Conservation (phyloP, 2,329 filamentous ascomycete species). For the Cladophialophora exuberans region DNA sequence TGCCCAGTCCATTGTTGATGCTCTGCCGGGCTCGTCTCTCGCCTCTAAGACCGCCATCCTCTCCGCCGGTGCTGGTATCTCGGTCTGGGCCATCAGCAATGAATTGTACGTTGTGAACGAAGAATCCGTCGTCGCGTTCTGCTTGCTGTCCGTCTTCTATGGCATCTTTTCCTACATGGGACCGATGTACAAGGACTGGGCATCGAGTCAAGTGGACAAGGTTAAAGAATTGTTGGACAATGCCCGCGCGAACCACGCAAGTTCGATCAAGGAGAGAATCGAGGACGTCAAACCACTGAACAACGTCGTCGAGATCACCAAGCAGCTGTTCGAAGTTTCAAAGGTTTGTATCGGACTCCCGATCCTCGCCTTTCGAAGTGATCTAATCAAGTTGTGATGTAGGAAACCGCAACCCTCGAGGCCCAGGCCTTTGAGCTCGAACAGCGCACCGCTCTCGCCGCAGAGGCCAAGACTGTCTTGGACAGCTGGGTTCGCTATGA, state of each 20-base stretch:
- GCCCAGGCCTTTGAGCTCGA: slow-evolving; percentile 95
- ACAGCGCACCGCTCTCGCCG: slow-evolving; percentile 88
- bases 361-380: neutral
- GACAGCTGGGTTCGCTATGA: slow-evolving; percentile 99
- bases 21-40: slow-evolving; percentile 87
- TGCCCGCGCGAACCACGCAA: slow-evolving; percentile 90
- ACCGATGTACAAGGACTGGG: slow-evolving; percentile 90
- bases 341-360: slow-evolving; percentile 65
- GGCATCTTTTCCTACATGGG: slow-evolving; percentile 92
- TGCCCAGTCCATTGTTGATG: slow-evolving; percentile 92
- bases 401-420: slow-evolving; percentile 98
- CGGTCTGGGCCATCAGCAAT: slow-evolving; percentile 95
- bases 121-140: slow-evolving; percentile 93
- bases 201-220: slow-evolving; percentile 83
- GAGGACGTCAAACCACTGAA: slow-evolving; percentile 92
- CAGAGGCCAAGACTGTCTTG: slow-evolving; percentile 91
- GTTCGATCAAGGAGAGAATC: slow-evolving; percentile 93
- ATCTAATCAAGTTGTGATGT: slow-evolving; percentile 10
- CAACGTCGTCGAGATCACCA: slow-evolving; percentile 93
- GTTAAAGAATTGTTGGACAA: slow-evolving; percentile 94
- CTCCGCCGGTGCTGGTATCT: slow-evolving; percentile 86
- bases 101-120: slow-evolving; percentile 99
- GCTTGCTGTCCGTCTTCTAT: slow-evolving; percentile 89
- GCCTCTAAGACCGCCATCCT: slow-evolving; percentile 97
- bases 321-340: slow-evolving; percentile 94